Percentiles rank a stretch among this genome's conserved stretches.
phyloP scores from a whole-genome alignment of 805 yeast species.

The Yarrowia alimentaria region DNA sequence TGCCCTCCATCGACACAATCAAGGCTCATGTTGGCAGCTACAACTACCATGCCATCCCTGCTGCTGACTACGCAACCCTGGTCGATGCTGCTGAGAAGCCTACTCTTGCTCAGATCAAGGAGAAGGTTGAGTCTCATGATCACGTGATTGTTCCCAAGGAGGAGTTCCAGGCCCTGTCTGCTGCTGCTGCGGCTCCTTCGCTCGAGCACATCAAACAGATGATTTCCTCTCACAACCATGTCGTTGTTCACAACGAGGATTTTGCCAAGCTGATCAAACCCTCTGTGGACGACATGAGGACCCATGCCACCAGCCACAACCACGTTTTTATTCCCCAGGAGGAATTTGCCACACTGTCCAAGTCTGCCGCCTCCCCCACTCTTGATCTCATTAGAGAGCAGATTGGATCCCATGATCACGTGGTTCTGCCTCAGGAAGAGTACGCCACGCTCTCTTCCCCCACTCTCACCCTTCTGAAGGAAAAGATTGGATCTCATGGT shows the following conservation, averaged over 20 bases:
- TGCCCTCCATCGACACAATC: conserved; percentile 8
- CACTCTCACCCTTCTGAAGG: neutral
- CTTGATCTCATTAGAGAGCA: conserved; percentile 25
- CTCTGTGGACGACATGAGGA: neutral
- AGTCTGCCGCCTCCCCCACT: conserved; percentile 14
- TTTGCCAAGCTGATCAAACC: neutral
- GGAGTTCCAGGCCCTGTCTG: neutral
- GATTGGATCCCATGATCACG: conserved; percentile 29
- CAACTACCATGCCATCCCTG: conserved; percentile 23
- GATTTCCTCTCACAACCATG: conserved; percentile 32
- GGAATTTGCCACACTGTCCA: conserved; percentile 29
- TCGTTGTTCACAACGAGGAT: conserved; percentile 30
- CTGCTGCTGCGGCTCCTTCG: too few relatives aligned
- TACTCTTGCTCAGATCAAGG: neutral
- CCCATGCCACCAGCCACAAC: conserved; percentile 2
- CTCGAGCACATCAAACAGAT: too few relatives aligned
- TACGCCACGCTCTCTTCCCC: conserved; percentile 4
- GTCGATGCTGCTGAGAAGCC: conserved; percentile 4
- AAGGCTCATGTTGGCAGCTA: neutral
- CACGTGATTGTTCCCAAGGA: conserved; percentile 23
- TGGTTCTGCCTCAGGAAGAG: conserved; percentile 26
- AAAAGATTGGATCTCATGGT: conserved; percentile 8
- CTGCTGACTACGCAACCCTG: conserved; percentile 6
- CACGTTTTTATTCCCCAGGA: conserved; percentile 30
- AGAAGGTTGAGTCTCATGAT: conserved; percentile 24